phyloP scores from a whole-genome alignment of 1,284 basidiomycete genomes.

The Malassezia dermatis region DNA sequence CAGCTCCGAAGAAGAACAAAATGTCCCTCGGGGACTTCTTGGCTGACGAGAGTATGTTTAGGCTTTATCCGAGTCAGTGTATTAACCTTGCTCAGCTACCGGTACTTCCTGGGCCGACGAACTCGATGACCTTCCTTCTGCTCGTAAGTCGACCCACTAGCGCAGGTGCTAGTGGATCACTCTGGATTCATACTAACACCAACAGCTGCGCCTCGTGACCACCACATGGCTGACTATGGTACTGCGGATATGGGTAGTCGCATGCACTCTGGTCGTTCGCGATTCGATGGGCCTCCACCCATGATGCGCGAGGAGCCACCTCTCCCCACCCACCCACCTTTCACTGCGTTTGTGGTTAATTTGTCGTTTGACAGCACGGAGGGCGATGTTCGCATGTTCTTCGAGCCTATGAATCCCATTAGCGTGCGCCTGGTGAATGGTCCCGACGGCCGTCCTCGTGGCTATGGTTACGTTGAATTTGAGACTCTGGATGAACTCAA shows the following conservation, averaged over 20 bases:
- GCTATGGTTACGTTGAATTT: slow-evolving; percentile 96
- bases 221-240: slow-evolving; percentile 2
- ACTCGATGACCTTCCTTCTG: slow-evolving; percentile 41
- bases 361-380: slow-evolving; percentile 85
- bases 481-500: slow-evolving; percentile 70
- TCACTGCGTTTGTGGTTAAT: slow-evolving; percentile 91
- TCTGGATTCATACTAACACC: neutral
- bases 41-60: slow-evolving; percentile 31
- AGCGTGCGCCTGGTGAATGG: slow-evolving; percentile 86
- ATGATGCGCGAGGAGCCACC: slow-evolving; percentile 74
- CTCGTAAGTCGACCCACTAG: slow-evolving; percentile 20
- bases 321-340: slow-evolving; percentile 85
- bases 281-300: slow-evolving; percentile 27
- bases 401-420: slow-evolving; percentile 48
- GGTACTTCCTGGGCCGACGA: slow-evolving; percentile 48
- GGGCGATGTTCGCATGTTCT: slow-evolving; percentile 66
- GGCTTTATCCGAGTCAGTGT: neutral
- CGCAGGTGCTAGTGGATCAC: neutral
- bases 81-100: slow-evolving; percentile 18
- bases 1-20: slow-evolving; percentile 43
- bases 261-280: slow-evolving; percentile 19
- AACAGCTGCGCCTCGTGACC: slow-evolving; percentile 9
- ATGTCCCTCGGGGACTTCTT: slow-evolving; percentile 44
- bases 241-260: slow-evolving; percentile 22
- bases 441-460: slow-evolving; percentile 77